Conservation (phyloP, 805 yeast genomes). For the Lipomyces mesembrius region DNA sequence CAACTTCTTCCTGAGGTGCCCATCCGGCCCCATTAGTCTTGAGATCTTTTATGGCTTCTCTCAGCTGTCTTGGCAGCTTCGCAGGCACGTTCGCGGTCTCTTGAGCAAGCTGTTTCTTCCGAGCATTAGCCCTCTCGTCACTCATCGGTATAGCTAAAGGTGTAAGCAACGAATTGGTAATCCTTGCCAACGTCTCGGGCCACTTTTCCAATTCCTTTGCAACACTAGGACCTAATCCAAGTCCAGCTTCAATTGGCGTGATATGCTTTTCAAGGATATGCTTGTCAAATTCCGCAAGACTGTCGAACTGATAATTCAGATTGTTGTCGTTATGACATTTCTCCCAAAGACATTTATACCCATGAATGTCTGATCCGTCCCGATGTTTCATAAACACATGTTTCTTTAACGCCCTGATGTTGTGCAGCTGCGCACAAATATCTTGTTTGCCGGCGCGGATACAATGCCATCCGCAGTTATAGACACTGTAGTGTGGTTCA, state of each 20-base stretch:
- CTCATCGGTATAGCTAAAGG: slow-evolving; percentile 21
- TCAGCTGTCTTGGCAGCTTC: not conserved
- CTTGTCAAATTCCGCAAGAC: not conserved
- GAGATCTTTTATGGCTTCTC: slow-evolving; percentile 6
- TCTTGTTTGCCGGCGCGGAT: not conserved
- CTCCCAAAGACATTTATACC: slow-evolving; percentile 12
- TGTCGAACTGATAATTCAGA: slow-evolving; percentile 5
- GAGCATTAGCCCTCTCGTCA: slow-evolving; percentile 8
- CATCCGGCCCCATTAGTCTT: slow-evolving; percentile 24
- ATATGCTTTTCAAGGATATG: slow-evolving; percentile 20
- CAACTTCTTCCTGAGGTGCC: slow-evolving; percentile 16
- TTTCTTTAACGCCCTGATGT: not conserved
- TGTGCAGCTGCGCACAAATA: slow-evolving; percentile 12
- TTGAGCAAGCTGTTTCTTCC: not conserved
- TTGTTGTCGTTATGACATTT: slow-evolving; percentile 5
- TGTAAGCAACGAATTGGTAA: slow-evolving; percentile 3
- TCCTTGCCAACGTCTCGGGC: not conserved
- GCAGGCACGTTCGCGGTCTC: not conserved
- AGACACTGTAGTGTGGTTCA: not conserved
- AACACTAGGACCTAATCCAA: slow-evolving; percentile 18
- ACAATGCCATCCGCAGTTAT: not conserved
- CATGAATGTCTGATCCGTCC: not conserved
- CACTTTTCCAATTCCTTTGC: not conserved
- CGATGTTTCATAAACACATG: slow-evolving; percentile 4
- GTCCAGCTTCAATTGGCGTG: not conserved